Conservation (phyloP, 495 filamentous ascomycete genomes). For the Podospora pseudoanserina region DNA sequence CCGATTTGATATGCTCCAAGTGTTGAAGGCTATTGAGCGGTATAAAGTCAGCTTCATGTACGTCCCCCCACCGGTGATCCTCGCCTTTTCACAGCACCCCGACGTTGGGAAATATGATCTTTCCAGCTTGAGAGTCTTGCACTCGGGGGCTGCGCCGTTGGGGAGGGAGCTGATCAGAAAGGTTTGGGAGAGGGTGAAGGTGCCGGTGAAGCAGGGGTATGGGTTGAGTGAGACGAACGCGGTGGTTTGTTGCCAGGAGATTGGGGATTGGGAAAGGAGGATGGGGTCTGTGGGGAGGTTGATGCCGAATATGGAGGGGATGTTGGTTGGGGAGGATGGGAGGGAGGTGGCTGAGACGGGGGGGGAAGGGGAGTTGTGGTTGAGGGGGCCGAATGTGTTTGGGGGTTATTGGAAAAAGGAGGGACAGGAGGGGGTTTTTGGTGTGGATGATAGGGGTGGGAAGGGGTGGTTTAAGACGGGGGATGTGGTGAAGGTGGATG, state of each 20-base stretch:
- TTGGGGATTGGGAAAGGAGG: slow-evolving; percentile 71
- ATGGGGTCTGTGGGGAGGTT: slow-evolving; percentile 81
- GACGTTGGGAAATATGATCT: slow-evolving; percentile 75
- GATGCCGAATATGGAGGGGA: slow-evolving; percentile 77
- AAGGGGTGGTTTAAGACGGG: slow-evolving; percentile 79
- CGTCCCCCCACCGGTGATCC: slow-evolving; percentile 79
- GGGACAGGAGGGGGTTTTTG: slow-evolving; percentile 58
- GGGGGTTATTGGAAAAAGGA: slow-evolving; percentile 71
- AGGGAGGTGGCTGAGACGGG: slow-evolving; percentile 54
- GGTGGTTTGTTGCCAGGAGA: slow-evolving; percentile 55
- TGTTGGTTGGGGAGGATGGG: slow-evolving; percentile 58
- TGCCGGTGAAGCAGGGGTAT: slow-evolving; percentile 65
- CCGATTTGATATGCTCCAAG: slow-evolving; percentile 78
- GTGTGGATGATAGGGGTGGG: slow-evolving; percentile 40
- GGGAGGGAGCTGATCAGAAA: slow-evolving; percentile 77
- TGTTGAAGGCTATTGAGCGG: slow-evolving; percentile 71
- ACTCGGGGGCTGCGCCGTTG: slow-evolving; percentile 84
- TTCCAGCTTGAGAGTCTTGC: slow-evolving; percentile 74
- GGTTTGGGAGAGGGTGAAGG: slow-evolving; percentile 67
- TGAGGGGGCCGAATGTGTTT: slow-evolving; percentile 76
- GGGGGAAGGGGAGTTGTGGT: slow-evolving; percentile 64
- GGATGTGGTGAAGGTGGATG: slow-evolving; percentile 62
- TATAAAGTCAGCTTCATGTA: slow-evolving; percentile 74
- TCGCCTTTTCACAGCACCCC: slow-evolving; percentile 77
- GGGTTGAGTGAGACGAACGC: slow-evolving; percentile 54